Evolutionary conservation across 768 basidiomycete species (phyloP).

Genomic region (Suillus subluteus): DNA sequence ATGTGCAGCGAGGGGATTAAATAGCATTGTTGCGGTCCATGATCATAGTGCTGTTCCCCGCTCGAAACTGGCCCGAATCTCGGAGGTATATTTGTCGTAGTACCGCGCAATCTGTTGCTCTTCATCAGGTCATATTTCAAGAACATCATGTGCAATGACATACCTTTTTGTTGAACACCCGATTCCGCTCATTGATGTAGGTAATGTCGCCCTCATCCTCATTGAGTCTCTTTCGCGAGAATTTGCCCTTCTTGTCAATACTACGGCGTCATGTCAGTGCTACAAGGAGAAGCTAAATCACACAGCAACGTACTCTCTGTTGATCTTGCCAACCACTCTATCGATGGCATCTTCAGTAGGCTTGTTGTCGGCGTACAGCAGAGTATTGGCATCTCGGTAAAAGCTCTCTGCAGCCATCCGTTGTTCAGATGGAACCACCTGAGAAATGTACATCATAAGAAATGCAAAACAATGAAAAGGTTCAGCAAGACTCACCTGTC

Average conservation of each 20-base stretch:
- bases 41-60: slow-evolving; percentile 85
- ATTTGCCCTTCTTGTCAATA: slow-evolving; percentile 87
- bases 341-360: slow-evolving; percentile 96
- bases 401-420: slow-evolving; percentile 76
- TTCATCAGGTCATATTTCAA: slow-evolving; percentile 8
- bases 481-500: slow-evolving; percentile 37
- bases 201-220: slow-evolving; percentile 97
- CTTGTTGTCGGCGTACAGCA: slow-evolving; percentile 94
- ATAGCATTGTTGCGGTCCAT: neutral
- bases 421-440: slow-evolving; percentile 62
- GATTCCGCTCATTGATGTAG: slow-evolving; percentile 98
- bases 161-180: slow-evolving; percentile 98
- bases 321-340: slow-evolving; percentile 87
- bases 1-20: too few relatives aligned
- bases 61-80: slow-evolving; percentile 97
- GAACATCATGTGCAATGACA: slow-evolving; percentile 12
- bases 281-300: neutral
- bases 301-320: slow-evolving; percentile 74
- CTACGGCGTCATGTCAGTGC: slow-evolving; percentile 40
- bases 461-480: slow-evolving; percentile 1
- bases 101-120: slow-evolving; percentile 79
- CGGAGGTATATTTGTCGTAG: slow-evolving; percentile 96
- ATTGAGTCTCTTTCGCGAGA: slow-evolving; percentile 86
- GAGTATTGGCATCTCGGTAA: slow-evolving; percentile 91
- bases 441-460: slow-evolving; percentile 17